Evolutionary conservation across 2,329 filamentous ascomycete genomes (phyloP), one percentile per base, ranked within the genome.

Genomic region (Verticillium nubilum): DNA sequence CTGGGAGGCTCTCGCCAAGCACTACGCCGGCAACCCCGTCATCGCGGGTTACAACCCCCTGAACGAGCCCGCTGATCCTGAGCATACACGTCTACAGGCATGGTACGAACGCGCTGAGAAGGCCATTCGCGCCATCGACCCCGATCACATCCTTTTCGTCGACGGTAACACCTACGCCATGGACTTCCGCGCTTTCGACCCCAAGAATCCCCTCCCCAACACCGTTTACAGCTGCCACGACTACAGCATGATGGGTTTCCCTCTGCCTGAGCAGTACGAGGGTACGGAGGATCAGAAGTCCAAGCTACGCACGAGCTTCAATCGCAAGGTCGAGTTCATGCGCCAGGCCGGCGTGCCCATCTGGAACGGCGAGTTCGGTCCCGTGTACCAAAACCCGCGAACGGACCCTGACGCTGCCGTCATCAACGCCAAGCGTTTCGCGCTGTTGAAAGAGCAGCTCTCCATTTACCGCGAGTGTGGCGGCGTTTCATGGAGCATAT

Each of bases 401-500:
- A 70, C 73, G n/a, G 75, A 78, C n/a, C 62, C 64, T 0, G 68
- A 73, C 33, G 70, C 69, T 3, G 71, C 72, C 2, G 69, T 66
- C 23, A 73, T 73, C 12, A 80, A 81, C 57, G 60, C 66, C 2
- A 72, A 77, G 42, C 68, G 79, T 1, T 78, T 75, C 55, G 72
- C 72, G 0, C 65, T 80, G 0, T 65, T 81, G 0, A 68, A 72
- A 2, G 73, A 78, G 42, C 79, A 81, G 54, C 64, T 77, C 2
- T 58, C 63, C 1, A 73, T 76, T 1, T 77, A 77, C 59, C 60
- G 62, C 55, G 68, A 80, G 56, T 37, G 37, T 23, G 58, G 54
- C 0, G 75, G 75, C 7, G 76, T 79, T 3, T 79, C 77, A 53
- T 87, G 84, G 85, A 80, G 73, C 15, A 87, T 87, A 65, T 85